Conservation (phyloP, 176 grass and related monocot genomes). For the Eremochloa ophiuroides region DNA sequence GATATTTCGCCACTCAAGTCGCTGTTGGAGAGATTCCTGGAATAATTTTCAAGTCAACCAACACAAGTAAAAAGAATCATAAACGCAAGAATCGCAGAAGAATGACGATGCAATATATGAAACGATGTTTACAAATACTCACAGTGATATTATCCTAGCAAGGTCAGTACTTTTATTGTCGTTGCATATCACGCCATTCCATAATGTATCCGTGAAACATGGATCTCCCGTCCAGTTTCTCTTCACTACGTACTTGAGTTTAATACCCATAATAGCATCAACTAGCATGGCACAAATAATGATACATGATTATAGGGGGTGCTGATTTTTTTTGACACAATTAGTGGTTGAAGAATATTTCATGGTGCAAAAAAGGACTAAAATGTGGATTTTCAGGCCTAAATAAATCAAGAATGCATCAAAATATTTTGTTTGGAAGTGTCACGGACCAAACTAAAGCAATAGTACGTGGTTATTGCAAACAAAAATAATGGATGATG, state of each 20-base stretch:
- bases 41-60: not conserved
- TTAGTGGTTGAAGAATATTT: too few species aligned
- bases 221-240: slow-evolving; percentile 71
- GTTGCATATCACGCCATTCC: slow-evolving; percentile 48
- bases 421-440: too few species aligned
- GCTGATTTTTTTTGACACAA: too few species aligned
- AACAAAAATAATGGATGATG: too few species aligned
- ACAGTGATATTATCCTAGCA: slow-evolving; percentile 37
- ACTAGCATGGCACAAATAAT: slow-evolving; percentile 18
- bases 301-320: too few species aligned
- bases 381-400: too few species aligned
- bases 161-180: not conserved
- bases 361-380: too few species aligned
- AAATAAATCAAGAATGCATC: too few species aligned
- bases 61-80: not conserved
- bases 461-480: too few species aligned
- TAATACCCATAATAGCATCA: slow-evolving; percentile 40
- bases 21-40: slow-evolving; percentile 43
- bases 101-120: not conserved
- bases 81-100: not conserved
- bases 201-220: slow-evolving; percentile 30
- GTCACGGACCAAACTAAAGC: too few species aligned
- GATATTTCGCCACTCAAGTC: slow-evolving; percentile 32
- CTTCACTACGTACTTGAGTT: slow-evolving; percentile 27
- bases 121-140: not conserved